Base-by-base conservation (phyloP, 495 filamentous ascomycete species). In the Patellaria atrata region DNA sequence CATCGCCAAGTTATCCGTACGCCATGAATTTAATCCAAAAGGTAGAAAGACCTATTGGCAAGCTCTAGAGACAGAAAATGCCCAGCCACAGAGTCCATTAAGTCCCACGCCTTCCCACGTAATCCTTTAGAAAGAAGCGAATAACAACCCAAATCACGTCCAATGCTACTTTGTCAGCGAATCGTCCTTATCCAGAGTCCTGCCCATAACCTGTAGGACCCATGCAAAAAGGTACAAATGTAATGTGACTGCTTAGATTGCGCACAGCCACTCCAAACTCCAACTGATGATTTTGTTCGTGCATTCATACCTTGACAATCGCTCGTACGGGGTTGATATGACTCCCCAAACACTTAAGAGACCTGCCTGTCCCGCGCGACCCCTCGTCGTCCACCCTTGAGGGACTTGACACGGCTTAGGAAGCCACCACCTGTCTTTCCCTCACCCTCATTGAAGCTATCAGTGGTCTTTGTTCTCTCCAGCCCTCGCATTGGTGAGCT, bases 361-460 rank as follows among this genome's bases (percentile, higher is more conserved):
- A 22, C 20, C 19, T 21, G 22, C 23, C 21, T 27, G 33, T 55
- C 52, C 5, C 53, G 50, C 54, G 43, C 22, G 50, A 33, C 33
- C 55, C n/a, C n/a, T n/a, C n/a, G 50, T 32, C 53, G 39, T 22
- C 60, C 60, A 3, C 77, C 76, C 62, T 84, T 82, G 56, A 93
- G 60, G 57, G 78, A 84, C 71, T 81, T 89, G 56, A 94, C 84
- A 24, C 86, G 70, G 42, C 71, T 85, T 38, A 94, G 55, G 43
- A 94, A 80, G 2, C 84, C 80, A 35, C 64, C 68, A 39, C 51
- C 57, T 18, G 57, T 49, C 48, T 64, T 71, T 59, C 56, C 15
- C 56, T 54, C 24, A 44, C 58, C 20, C 40, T 46, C 44, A 51
- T 56, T 9, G 55, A 54, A 12, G 40, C 67, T 73, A 25, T 85